Evolutionary conservation across 1,284 basidiomycete genomes (phyloP), one percentile per base, ranked within the genome.

Genomic region (Anthracocystis walkeri): DNA sequence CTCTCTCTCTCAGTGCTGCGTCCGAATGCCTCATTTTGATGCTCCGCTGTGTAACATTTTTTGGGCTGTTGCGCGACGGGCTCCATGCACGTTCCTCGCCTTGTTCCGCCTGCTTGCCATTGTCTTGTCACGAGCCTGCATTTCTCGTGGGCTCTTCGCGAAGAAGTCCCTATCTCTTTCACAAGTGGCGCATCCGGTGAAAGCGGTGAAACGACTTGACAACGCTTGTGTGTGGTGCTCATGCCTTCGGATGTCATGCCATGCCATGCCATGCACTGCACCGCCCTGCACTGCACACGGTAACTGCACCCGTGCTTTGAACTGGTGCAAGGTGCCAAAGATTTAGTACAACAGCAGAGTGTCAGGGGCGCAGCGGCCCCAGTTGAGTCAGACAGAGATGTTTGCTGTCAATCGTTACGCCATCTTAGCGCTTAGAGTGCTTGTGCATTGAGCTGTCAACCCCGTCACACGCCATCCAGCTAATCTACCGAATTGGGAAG

Each of bases 11-110:
- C 31, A 31, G 31, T 49, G 48, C 48, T 27, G 10, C 44, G 25
- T 46, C 44, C 6, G 31, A 8, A 33, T 8, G 45, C 21, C 45
- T 25, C 1, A n/a, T 29, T 49, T 51, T 38, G 31, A 51, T 20
- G 49, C 29, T 51, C 33, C 20, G 49, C 33, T 51, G 49, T 53
- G 35, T 50, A 31, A 35, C 49, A 29, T 35, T 50, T 50, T 20
- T 21, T 31, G 14, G 31, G 12, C 20, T 29, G 27, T 20, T 50
- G 31, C 49, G 49, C 52, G 52, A 54, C 27, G 21, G 40, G 38
- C 12, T 53, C 52, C 42, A 64, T 64, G 61, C 61, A 64, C 61
- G 54, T 45, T 64, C 49, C 44, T 53, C 42, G 27, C 51, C 11
- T 50, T 25, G 21, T 48, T 56, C 44, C 45, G 33, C 16, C 14